phyloP scores from a whole-genome alignment of 169 alveolate genomes.

The Cardiosporidium cionae region DNA sequence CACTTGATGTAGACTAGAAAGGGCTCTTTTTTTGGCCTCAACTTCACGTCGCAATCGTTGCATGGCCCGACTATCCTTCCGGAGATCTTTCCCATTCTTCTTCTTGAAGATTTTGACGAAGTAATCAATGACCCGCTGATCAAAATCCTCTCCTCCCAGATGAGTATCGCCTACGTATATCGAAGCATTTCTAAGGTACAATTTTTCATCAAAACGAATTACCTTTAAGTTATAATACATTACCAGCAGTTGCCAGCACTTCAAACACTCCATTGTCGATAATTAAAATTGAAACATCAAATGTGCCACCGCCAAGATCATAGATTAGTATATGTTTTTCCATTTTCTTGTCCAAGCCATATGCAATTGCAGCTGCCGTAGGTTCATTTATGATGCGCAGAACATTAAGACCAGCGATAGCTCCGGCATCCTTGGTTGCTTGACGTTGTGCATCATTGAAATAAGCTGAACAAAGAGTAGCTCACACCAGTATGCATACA shows the following conservation, averaged over 20 bases:
- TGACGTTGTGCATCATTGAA: slow-evolving; percentile 98
- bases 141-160: slow-evolving; percentile 98
- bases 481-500: slow-evolving; percentile 50
- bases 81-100: slow-evolving; percentile 82
- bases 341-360: slow-evolving; percentile 92
- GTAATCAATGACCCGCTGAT: slow-evolving; percentile 91
- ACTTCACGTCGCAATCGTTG: slow-evolving; percentile 94
- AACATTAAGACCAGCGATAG: slow-evolving; percentile 96
- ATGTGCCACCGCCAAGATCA: slow-evolving; percentile 99
- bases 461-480: slow-evolving; percentile 68
- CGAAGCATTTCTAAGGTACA: no score
- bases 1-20: slow-evolving; percentile 78
- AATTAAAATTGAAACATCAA: slow-evolving; percentile 96
- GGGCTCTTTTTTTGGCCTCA: slow-evolving; percentile 93
- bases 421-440: slow-evolving; percentile 98
- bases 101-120: slow-evolving; percentile 85
- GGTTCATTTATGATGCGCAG: slow-evolving; percentile 97
- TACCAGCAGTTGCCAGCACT: slow-evolving; percentile 95
- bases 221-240: not conserved
- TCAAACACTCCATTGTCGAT: slow-evolving; percentile 96
- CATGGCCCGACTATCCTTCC: slow-evolving; percentile 86
- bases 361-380: slow-evolving; percentile 99
- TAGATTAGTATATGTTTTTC: slow-evolving; percentile 93
- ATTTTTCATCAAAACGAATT: not conserved
- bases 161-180: slow-evolving; percentile 79